phyloP scores from a whole-genome alignment of 2,329 filamentous ascomycete species.

The Ceratocystis cubensis region DNA sequence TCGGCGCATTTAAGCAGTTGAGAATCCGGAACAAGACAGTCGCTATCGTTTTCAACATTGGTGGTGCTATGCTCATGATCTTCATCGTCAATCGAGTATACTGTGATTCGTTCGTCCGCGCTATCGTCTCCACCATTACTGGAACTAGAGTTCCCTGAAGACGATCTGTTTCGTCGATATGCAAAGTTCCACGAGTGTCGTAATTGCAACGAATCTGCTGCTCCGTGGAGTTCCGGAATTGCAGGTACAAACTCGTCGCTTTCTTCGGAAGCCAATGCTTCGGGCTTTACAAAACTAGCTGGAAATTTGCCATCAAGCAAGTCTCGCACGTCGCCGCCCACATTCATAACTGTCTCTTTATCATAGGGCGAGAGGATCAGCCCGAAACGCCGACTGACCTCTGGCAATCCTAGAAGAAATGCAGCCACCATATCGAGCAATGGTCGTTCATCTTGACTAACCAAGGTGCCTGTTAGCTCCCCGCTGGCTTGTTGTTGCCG shows the following conservation, averaged over 20 bases:
- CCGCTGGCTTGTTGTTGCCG: not conserved
- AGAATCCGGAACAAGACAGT: conserved; percentile 10
- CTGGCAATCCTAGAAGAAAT: conserved; percentile 13
- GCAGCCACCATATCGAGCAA: conserved; percentile 12
- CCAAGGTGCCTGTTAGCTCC: not conserved
- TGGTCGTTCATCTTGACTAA: not conserved
- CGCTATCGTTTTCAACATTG: not conserved
- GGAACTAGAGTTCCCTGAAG: not conserved
- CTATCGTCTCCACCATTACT: not conserved
- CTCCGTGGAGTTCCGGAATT: not conserved
- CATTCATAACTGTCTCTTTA: conserved; percentile 6
- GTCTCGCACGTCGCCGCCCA: conserved; percentile 15
- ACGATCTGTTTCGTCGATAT: not conserved
- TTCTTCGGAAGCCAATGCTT: not conserved
- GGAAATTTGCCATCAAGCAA: conserved; percentile 12
- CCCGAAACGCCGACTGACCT: conserved; percentile 14
- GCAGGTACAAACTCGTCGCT: conserved; percentile 13
- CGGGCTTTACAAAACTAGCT: conserved; percentile 15
- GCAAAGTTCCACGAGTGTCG: conserved; percentile 16
- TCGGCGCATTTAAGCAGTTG: conserved; percentile 12
- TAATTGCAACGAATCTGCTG: conserved; percentile 11
- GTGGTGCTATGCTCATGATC: not conserved
- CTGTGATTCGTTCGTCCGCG: not conserved
- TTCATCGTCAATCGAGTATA: not conserved
- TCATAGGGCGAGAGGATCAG: conserved; percentile 5